These are phyloP conservation scores for Acrodontium crateriforme DNA, from an alignment of 2,329 filamentous ascomycete genomes.

Conservation along the genomic window DNA sequence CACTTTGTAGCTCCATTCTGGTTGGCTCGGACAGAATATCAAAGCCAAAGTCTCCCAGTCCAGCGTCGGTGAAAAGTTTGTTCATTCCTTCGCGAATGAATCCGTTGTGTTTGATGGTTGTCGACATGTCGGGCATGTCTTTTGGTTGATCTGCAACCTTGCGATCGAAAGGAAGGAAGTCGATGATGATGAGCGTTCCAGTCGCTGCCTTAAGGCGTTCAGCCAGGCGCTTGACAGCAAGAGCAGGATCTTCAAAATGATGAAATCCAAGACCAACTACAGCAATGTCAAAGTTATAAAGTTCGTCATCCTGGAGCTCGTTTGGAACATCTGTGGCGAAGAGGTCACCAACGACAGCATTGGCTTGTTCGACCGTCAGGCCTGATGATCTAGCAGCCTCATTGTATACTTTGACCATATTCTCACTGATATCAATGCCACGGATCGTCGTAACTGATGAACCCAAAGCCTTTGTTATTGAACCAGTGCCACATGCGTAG, in stretches of 20 bases:
- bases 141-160: slow-evolving; percentile 1
- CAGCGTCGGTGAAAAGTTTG: slow-evolving; percentile 15
- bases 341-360: slow-evolving; percentile 23
- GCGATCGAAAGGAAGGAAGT: slow-evolving; percentile 15
- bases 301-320: slow-evolving; percentile 17
- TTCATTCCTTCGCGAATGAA: slow-evolving; percentile 15
- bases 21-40: slow-evolving; percentile 15
- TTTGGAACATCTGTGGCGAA: slow-evolving; percentile 16
- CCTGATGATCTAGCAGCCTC: slow-evolving; percentile 12
- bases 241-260: slow-evolving; percentile 24
- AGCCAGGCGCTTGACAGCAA: slow-evolving; percentile 14
- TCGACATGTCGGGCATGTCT: slow-evolving; percentile 13
- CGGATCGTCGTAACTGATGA: slow-evolving; percentile 17
- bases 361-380: slow-evolving; percentile 12
- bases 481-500: slow-evolving; percentile 23
- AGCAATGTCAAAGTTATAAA: slow-evolving; percentile 29
- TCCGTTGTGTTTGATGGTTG: slow-evolving; percentile 22
- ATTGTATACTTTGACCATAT: slow-evolving; percentile 21
- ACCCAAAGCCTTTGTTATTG: slow-evolving; percentile 19
- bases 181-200: slow-evolving; percentile 17
- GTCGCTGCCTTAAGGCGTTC: slow-evolving; percentile 15
- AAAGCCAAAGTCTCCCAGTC: slow-evolving; percentile 19
- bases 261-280: slow-evolving; percentile 32
- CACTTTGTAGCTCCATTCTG: slow-evolving; percentile 16
- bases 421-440: slow-evolving; percentile 20